phyloP scores from a whole-genome alignment of 371 early-diverging fungal species.

The Apophysomyces ossiformis region DNA sequence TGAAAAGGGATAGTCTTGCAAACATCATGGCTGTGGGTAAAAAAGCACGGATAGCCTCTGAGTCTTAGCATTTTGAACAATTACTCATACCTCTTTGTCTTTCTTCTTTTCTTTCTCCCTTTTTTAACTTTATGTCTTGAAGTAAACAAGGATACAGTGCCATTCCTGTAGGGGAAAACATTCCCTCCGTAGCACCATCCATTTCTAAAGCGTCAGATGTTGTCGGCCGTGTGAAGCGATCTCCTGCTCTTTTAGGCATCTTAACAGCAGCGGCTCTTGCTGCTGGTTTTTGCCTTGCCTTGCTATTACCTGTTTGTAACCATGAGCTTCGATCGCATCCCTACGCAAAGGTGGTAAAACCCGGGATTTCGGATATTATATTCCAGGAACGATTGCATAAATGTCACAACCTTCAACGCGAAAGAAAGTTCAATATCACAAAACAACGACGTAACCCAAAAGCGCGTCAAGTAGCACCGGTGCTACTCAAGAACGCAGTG shows the following conservation, averaged over 20 bases:
- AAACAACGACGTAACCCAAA: constrained; percentile 19
- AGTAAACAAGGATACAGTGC: background rate
- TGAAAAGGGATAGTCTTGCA: too few species aligned
- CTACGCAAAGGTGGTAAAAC: constrained; percentile 10
- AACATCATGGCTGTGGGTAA: too few species aligned
- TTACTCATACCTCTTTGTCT: background rate
- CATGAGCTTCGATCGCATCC: background rate
- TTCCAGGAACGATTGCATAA: constrained; percentile 24
- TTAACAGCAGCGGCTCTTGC: background rate
- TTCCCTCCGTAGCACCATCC: background rate
- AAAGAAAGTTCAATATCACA: constrained; percentile 6
- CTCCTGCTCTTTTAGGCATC: background rate
- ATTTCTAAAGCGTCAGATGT: background rate
- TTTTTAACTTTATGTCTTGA: background rate
- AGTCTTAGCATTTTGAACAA: too few species aligned
- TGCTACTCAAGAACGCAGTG: constrained; percentile 54
- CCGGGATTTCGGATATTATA: constrained; percentile 26
- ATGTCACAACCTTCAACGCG: constrained; percentile 19
- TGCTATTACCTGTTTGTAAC: background rate
- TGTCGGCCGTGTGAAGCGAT: background rate
- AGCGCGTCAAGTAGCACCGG: constrained; percentile 20
- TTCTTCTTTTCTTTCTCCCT: background rate
- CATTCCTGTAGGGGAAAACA: background rate
- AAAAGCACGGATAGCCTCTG: too few species aligned
- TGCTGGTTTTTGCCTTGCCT: background rate